Conservation (phyloP, 106 monocot species). For the Chionographis japonica region DNA sequence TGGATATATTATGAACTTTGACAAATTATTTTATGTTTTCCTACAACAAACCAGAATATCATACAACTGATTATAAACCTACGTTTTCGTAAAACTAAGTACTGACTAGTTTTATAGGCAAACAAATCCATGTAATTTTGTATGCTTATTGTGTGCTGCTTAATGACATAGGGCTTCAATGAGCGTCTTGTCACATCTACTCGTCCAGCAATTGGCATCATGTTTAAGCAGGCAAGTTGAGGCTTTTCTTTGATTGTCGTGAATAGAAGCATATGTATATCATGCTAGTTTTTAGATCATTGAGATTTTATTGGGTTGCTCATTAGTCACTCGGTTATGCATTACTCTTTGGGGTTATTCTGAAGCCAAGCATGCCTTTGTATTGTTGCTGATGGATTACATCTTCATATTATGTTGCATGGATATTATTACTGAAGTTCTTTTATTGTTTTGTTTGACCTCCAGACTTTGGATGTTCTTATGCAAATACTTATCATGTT, state of each 20-base stretch:
- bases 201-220: conserved; percentile 73
- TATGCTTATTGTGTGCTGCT: background rate
- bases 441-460: conserved; percentile 6
- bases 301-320: too few species aligned
- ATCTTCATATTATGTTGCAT: background rate
- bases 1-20: too few species aligned
- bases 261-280: too few species aligned
- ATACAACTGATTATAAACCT: too few species aligned
- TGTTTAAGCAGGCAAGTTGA: conserved; percentile 83
- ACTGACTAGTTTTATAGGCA: too few species aligned
- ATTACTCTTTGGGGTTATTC: too few species aligned
- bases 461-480: conserved; percentile 78
- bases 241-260: background rate
- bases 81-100: too few species aligned
- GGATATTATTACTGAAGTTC: conserved; percentile 3
- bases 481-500: conserved; percentile 61
- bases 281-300: too few species aligned
- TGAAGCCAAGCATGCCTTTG: background rate
- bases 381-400: background rate
- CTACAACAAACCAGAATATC: too few species aligned
- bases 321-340: too few species aligned
- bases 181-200: conserved; percentile 67
- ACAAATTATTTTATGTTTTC: too few species aligned
- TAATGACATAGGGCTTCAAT: conserved; percentile 68
- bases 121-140: too few species aligned